Percentiles rank a stretch among this genome's conserved stretches.
These are phyloP conservation scores for Nicotiana sylvestris DNA, from an alignment of 257 asterid genomes.

Conservation along the genomic window DNA sequence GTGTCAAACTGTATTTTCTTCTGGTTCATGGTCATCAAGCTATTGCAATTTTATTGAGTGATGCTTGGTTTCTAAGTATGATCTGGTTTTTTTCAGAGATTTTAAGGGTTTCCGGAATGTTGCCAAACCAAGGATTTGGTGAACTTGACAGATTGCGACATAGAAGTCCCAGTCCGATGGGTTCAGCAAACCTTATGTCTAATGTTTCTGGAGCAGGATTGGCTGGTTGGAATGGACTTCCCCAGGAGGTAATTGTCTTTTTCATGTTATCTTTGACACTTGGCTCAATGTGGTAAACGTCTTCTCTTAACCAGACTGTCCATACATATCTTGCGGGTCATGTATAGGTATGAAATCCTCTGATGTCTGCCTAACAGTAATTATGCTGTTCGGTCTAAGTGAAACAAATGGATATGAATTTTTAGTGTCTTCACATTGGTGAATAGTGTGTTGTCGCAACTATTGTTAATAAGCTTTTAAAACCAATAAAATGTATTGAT, in stretches of 20 bases:
- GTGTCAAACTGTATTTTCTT: slow-evolving; percentile 2
- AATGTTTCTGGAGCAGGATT: slow-evolving; percentile 62
- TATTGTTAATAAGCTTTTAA: neutral
- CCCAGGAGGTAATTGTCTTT: slow-evolving; percentile 55
- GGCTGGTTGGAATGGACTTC: slow-evolving; percentile 76
- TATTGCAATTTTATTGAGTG: neutral
- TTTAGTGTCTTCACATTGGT: neutral
- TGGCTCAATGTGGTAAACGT: neutral
- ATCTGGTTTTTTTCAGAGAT: slow-evolving; percentile 42
- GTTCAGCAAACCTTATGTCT: slow-evolving; percentile 68
- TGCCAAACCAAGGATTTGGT: slow-evolving; percentile 73
- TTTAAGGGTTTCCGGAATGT: slow-evolving; percentile 67
- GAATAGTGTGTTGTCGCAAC: neutral
- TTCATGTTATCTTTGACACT: neutral
- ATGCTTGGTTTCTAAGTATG: neutral
- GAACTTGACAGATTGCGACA: slow-evolving; percentile 84
- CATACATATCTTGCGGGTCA: neutral
- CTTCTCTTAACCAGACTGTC: neutral
- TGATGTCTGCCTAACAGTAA: neutral
- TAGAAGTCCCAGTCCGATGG: slow-evolving; percentile 98
- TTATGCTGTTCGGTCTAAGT: neutral
- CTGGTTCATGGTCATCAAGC: neutral
- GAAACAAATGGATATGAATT: neutral
- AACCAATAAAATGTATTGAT: neutral
- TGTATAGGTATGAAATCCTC: neutral